Base-by-base conservation (phyloP, 208 protist species). In the Phytomonas serpens region DNA sequence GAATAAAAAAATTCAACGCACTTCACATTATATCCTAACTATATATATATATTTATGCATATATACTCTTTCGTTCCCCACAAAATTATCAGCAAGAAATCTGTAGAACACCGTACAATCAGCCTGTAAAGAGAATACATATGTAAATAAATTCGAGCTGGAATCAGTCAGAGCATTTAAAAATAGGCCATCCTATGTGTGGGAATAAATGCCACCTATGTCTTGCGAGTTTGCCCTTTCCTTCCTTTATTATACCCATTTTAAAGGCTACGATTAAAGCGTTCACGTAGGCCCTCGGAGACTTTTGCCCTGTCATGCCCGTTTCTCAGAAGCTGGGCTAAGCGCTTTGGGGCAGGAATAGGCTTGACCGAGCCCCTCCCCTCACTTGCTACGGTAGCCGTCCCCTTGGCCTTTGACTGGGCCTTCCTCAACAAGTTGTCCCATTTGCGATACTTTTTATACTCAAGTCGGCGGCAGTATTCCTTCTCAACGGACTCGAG, bases 361-460 rank as follows among this genome's bases (percentile, higher is more conserved):
- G 90, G 90, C 68, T 79, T 67, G 42, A 81, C 74, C 16, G 31
- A 66, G 23, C 62, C 68, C 31, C 75, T 72, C 63, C n/a, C 27
- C 71, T n/a, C 69, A 65, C 4, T 71, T 62, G 19, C 68, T 36
- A 36, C 27, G 9, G 52, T 52, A 10, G 71, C 37, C 29, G 32
- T 30, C 57, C 33, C 19, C 19, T 47, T 73, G 10, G 33, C 30
- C 77, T 85, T 92, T n/a, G 72, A 34, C 73, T 92, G 84, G 3
- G 88, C 88, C 64, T 83, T 85, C 3, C 78, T 72, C 32, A 95
- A 76, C 70, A 95, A 79, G 31, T 70, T 64, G 67, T 93, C 88
- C 90, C 90, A 95, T 77, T 86, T 93, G 33, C 87, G 85, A 77
- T 93, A 94, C 67, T 76, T 72, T 16, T 79, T 82, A 76, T 88